A percentile compares a stretch with the other conserved stretches of the same genome.
phyloP scores from a whole-genome alignment of 805 yeast species.

The Candida gorgasii region DNA sequence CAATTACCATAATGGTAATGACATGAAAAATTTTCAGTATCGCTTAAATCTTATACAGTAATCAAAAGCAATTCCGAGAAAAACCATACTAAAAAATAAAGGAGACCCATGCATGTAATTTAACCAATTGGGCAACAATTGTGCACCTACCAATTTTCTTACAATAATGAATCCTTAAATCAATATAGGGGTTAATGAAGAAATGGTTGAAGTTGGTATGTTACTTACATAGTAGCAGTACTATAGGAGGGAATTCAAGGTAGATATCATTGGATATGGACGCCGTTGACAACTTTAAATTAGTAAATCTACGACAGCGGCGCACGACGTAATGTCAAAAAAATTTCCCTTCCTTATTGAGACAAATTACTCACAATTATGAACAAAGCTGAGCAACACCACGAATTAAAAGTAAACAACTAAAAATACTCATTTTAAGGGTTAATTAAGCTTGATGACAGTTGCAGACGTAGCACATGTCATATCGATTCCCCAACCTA shows the following conservation, averaged over 20 bases:
- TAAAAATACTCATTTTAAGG: not conserved
- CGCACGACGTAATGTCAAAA: slow-evolving; percentile 2
- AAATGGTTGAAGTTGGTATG: no score
- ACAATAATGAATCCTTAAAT: no score
- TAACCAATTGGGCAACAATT: slow-evolving; percentile 1
- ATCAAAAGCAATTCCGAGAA: slow-evolving; percentile 1
- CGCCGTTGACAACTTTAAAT: not conserved
- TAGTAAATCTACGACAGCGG: not conserved
- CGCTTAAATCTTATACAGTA: not conserved
- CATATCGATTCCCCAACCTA: not conserved
- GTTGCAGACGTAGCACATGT: not conserved
- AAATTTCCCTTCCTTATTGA: slow-evolving; percentile 11
- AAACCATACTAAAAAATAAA: not conserved
- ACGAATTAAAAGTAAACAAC: slow-evolving; percentile 6
- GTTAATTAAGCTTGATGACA: no score
- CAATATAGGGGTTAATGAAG: no score
- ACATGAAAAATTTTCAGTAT: not conserved
- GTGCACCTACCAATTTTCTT: slow-evolving; percentile 3
- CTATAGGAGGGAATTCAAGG: no score
- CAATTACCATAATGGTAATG: not conserved
- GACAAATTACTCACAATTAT: slow-evolving; percentile 11
- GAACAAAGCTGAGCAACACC: slow-evolving; percentile 7
- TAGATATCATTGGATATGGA: not conserved
- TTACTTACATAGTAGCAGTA: no score
- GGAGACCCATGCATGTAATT: slow-evolving; percentile 6